Conservation (phyloP, 1,139 yeast genomes). For the Taphrina flavorubra region DNA sequence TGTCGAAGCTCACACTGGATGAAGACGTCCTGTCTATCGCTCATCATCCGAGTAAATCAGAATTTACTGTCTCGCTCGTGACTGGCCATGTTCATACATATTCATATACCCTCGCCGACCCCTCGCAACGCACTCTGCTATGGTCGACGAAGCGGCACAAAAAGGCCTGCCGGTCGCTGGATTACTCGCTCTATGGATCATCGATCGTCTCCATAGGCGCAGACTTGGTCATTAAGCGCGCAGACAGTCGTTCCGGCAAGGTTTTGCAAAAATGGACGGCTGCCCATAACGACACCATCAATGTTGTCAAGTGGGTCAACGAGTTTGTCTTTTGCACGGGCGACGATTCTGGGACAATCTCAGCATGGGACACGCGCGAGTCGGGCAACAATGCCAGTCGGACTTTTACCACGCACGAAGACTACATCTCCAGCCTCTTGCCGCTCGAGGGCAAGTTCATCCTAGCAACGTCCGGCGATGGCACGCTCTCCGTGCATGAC, state of each 20-base stretch:
- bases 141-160: constrained; percentile 43
- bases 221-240: constrained; percentile 42
- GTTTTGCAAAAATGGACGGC: constrained; percentile 38
- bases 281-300: constrained; percentile 38
- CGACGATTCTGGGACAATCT: constrained; percentile 41
- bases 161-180: constrained; percentile 38
- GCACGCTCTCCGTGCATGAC: constrained; percentile 41
- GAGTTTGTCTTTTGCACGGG: constrained; percentile 41
- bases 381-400: constrained; percentile 2
- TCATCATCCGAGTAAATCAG: constrained; percentile 21
- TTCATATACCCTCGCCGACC: constrained; percentile 10
- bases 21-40: constrained; percentile 29
- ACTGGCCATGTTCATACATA: constrained; percentile 31
- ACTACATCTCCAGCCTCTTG: constrained; percentile 42
- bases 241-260: constrained; percentile 39
- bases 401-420: constrained; percentile 33
- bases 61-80: constrained; percentile 26
- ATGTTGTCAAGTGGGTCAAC: constrained; percentile 30
- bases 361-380: constrained; percentile 37
- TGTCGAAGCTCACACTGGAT: constrained; percentile 19
- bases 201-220: constrained; percentile 42
- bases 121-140: constrained; percentile 14
- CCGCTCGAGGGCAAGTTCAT: constrained; percentile 37
- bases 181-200: constrained; percentile 27
- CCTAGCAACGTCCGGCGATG: constrained; percentile 43